Conservation (phyloP, 2,329 filamentous ascomycete genomes). For the Fusarium udum region DNA sequence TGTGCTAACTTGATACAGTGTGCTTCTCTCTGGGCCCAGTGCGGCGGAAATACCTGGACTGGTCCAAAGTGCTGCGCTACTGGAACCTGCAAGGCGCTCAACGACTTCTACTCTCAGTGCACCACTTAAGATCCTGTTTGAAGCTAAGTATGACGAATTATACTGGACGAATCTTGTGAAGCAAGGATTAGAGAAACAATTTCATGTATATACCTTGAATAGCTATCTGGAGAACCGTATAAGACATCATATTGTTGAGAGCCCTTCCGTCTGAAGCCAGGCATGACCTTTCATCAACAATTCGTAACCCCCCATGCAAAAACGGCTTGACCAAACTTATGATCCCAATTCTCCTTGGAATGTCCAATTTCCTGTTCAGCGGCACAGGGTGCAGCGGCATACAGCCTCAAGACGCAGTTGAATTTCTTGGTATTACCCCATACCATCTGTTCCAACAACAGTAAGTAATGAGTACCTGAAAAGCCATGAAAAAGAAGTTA, state of each 20-base stretch:
- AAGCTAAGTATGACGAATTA: fast-evolving
- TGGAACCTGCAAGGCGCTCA: neutral
- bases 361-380: neutral
- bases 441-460: neutral
- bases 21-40: slow-evolving; percentile 1
- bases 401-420: neutral
- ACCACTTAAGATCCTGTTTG: neutral
- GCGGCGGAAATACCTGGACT: neutral
- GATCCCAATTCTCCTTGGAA: neutral
- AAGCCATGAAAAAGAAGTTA: too few species aligned
- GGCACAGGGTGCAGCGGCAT: neutral
- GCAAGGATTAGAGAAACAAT: fast-evolving
- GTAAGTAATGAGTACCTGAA: neutral
- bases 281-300: fast-evolving
- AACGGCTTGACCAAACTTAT: fast-evolving
- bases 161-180: fast-evolving
- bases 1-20: neutral
- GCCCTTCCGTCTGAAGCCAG: fast-evolving
- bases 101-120: slow-evolving; percentile 13
- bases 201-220: neutral
- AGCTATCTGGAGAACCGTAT: neutral
- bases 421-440: neutral
- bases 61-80: slow-evolving; percentile 15
- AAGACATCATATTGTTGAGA: neutral
- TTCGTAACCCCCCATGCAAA: neutral